Evolutionary conservation across 306 rosid species (phyloP).

Genomic region (Corylus avellana): DNA sequence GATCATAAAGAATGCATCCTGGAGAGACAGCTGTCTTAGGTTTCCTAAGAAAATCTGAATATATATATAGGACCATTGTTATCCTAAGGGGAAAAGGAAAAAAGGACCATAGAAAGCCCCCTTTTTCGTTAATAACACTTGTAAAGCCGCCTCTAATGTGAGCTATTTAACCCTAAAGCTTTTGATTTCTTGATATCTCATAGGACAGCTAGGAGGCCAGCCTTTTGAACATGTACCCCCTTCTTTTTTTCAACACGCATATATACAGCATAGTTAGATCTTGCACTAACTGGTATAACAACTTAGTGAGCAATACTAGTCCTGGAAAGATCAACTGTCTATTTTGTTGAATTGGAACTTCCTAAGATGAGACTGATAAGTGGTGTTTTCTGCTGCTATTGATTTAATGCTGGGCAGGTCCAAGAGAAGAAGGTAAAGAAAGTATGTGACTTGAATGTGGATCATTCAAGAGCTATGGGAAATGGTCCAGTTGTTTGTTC

Average conservation of each 20-base stretch:
- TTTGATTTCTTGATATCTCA: background rate
- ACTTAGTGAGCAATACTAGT: background rate
- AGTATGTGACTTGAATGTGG: constrained; percentile 54
- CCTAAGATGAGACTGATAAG: background rate
- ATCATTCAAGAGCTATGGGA: constrained; percentile 42
- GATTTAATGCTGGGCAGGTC: constrained; percentile 34
- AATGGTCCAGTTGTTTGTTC: constrained; percentile 49
- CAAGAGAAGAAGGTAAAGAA: constrained; percentile 64
- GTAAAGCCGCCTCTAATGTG: background rate
- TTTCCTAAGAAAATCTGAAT: background rate
- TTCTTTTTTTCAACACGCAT: background rate
- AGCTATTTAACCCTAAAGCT: background rate
- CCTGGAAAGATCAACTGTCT: background rate
- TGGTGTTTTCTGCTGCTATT: constrained; percentile 12
- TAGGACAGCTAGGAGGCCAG: background rate
- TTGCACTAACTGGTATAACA: background rate
- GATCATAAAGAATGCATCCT: background rate
- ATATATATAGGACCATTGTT: background rate
- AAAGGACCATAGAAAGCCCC: background rate
- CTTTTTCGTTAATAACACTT: background rate
- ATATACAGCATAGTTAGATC: background rate
- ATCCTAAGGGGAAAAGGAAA: background rate
- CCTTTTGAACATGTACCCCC: background rate
- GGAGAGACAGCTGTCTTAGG: background rate
- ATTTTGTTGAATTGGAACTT: constrained; percentile 3